These are phyloP conservation scores for Hamigera avellanea DNA, from an alignment of 495 filamentous ascomycete genomes.

Conservation along the genomic window DNA sequence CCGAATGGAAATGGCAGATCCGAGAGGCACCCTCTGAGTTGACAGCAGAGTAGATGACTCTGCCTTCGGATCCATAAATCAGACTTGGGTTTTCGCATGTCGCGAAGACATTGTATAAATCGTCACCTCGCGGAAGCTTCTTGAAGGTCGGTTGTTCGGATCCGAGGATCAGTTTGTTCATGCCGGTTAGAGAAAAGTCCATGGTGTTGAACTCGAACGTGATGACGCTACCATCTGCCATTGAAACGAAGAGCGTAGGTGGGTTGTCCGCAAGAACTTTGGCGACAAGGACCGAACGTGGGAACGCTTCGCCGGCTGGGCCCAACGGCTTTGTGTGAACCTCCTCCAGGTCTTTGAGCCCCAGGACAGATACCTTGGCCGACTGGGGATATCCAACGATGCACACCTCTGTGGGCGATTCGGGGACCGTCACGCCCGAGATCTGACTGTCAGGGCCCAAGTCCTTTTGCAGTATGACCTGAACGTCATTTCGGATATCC, in stretches of 20 bases:
- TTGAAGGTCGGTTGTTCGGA: conserved; percentile 75
- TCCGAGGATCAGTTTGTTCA: conserved; percentile 76
- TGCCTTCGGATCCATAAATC: conserved; percentile 78
- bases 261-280: conserved; percentile 51
- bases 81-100: conserved; percentile 89
- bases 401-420: conserved; percentile 37
- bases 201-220: conserved; percentile 62
- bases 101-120: conserved; percentile 74
- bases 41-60: conserved; percentile 89
- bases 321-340: conserved; percentile 49
- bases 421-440: conserved; percentile 64
- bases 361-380: conserved; percentile 59
- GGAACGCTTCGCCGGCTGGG: conserved; percentile 54
- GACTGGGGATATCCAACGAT: conserved; percentile 80
- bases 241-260: conserved; percentile 79
- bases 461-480: conserved; percentile 42
- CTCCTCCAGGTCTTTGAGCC: conserved; percentile 48
- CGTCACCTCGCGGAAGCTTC: conserved; percentile 52
- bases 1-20: conserved; percentile 70
- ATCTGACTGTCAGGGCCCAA: conserved; percentile 60
- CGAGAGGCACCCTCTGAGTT: conserved; percentile 77
- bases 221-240: conserved; percentile 87
- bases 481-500: conserved; percentile 46
- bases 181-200: conserved; percentile 49
- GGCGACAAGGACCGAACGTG: conserved; percentile 69